Evolutionary conservation across 495 filamentous ascomycete species (phyloP), one percentile per base, ranked within the genome.

Genomic region (Tuber indicum): DNA sequence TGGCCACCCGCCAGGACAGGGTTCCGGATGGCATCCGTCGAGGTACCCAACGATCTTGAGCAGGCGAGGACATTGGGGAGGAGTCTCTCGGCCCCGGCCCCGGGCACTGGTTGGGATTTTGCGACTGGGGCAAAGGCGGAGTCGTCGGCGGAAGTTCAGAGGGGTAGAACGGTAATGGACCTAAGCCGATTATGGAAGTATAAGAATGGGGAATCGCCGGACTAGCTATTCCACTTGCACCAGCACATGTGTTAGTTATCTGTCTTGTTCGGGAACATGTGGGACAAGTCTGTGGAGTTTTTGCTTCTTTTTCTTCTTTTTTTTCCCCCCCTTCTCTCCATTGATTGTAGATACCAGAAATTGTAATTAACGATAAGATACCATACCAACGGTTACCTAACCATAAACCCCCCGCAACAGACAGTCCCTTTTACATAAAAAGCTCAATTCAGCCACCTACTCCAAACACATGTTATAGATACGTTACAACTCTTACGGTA

Each of bases 151-250:
- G 58, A 36, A 66, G 36, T 17, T 14, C 26, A 32, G 26, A 66
- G 58, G 69, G 77, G 78, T 77, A 84, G 66, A 6, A 89, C 86
- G 75, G 89, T 93, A 0, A 92, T 88, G 84, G 88, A 92, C 78
- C 84, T 92, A 71, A 92, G 91, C 84, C 86, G 91, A 70, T 82
- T 94, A 70, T 94, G 92, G 92, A 81, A 86, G 83, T 94, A 94
- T 82, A 85, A 91, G 71, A 91, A 93, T 84, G 92, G 92, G n/a
- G 83, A 85, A 46, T 87, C 85, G 32, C 90, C 91, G 23, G 81
- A 83, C 32, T 66, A 66, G 58, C 58, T 36, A 36, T 32, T 19
- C 32, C 12, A 36, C 26, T 4, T 12, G 26, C 5, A 36, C 58
- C 7, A 14, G 52, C 10, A 14, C 12, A 9, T 32, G 14, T 4